Base-by-base conservation (phyloP, 1,284 basidiomycete genomes). In the Sporisorium iseilematis-ciliati region DNA sequence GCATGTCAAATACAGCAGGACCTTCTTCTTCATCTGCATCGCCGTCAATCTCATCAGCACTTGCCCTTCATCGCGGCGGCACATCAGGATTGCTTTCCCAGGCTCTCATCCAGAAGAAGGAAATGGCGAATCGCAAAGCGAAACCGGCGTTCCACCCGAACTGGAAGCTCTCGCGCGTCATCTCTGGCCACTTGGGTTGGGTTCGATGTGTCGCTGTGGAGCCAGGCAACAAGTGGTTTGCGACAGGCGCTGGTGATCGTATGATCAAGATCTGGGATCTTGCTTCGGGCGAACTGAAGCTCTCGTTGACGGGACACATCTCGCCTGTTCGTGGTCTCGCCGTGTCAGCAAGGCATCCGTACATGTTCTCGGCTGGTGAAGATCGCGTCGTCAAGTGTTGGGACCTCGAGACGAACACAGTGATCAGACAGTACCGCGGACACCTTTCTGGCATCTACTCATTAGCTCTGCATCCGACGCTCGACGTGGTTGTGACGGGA, bases 321-420 rank as follows among this genome's bases (percentile, higher is more conserved):
- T 95, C 93, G 31, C 97, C 96, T 1, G 95, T 99, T 23, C 90
- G 97, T 45, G 96, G 96, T 0, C 86, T 99, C 50, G 96, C 94
- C 5, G 93, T 99, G 21, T 95, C 93, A 1, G 88, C 92, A 8
- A 88, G 96, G 63, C 96, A 98, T 87, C 97, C 96, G 2, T 99
- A 99, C 86, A 87, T 99, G 26, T 99, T 99, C 86, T 97, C 94
- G 7, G 95, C 93, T 68, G 95, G 93, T 57, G 96, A 99, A 86
- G 96, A 99, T 87, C 98, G 98, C 90, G 92, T 97, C 93, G 95
- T 99, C 49, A 99, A 98, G 88, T 99, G 97, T 83, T 99, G 97
- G 97, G 96, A 99, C 84, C 87, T 99, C 58, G 97, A 99, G 87
- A 92, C 93, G 21, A 99, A 99, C 89, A 97, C 97, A 86, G 96